Conservation (phyloP, 2,329 filamentous ascomycete genomes). For the Cordyceps cicadae region DNA sequence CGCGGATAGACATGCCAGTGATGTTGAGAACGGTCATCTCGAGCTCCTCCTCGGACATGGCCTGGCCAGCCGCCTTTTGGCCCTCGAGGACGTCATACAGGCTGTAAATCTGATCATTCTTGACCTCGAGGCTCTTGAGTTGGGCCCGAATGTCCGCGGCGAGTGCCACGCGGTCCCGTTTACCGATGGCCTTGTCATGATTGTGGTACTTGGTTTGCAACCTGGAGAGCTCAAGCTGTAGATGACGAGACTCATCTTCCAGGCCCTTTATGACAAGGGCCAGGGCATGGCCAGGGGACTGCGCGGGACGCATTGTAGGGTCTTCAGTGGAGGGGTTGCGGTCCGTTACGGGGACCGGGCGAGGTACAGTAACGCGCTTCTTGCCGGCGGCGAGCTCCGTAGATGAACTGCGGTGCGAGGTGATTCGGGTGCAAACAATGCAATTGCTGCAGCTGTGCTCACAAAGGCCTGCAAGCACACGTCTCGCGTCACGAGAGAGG, state of each 20-base stretch:
- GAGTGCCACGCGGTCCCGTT: conserved; percentile 54
- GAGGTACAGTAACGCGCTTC: conserved; percentile 54
- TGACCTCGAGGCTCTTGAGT: conserved; percentile 57
- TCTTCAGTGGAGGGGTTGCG: conserved; percentile 43
- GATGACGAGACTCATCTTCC: conserved; percentile 69
- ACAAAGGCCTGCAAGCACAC: conserved; percentile 45
- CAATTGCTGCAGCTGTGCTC: conserved; percentile 50
- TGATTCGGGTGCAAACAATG: conserved; percentile 48
- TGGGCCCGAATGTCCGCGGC: conserved; percentile 53
- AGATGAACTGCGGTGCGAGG: conserved; percentile 31
- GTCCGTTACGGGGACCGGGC: conserved; percentile 59
- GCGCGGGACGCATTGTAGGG: conserved; percentile 55
- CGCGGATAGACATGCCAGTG: conserved; percentile 35
- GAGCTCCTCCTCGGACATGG: conserved; percentile 54
- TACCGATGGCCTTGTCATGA: conserved; percentile 58
- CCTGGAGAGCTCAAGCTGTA: conserved; percentile 60
- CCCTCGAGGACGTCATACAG: conserved; percentile 79
- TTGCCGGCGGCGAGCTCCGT: conserved; percentile 35
- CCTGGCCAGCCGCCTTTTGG: conserved; percentile 57
- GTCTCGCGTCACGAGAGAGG: conserved; percentile 44
- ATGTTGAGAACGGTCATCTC: conserved; percentile 56
- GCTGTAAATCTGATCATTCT: conserved; percentile 72
- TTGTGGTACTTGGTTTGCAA: conserved; percentile 56
- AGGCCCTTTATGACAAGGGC: conserved; percentile 76
- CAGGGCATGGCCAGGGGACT: conserved; percentile 63